Base-by-base conservation (phyloP, 2,329 filamentous ascomycete species). In the Arthrocladium fulminans region DNA sequence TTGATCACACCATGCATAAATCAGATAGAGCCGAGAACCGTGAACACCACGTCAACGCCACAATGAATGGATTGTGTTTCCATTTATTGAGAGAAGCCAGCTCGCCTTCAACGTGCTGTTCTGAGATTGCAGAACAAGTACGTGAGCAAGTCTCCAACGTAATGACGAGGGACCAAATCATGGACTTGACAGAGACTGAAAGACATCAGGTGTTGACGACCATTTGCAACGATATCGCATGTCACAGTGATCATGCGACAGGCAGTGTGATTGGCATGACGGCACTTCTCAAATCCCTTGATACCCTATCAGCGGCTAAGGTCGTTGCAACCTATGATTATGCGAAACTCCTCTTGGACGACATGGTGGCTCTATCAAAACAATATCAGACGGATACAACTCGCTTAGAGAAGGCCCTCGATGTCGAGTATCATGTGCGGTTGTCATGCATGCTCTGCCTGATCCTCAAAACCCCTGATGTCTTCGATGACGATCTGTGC, bases 31-130 rank as follows among this genome's bases (percentile, higher is more conserved):
- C 38, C 13, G 24, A 42, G 23, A 40, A 27, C 10, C 29, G 45
- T 27, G 25, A 47, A 29, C 34, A 34, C 17, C 42, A 47, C 8
- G 32, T 49, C n/a, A 50, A 54, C 25, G 42, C 53, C 3, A 49
- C 54, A 15, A 51, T 51, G 10, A 46, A 56, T 66, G 71, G 73
- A 38, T 61, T 81, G 13, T 80, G 75, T 51, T 70, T 90, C 44
- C 77, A 84, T 20, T 66, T 94, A 15, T 73, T 92, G 35, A 80
- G 84, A 52, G 83, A 89, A 57, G 81, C 84, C 2, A 83, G 81
- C 0, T 72, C 79, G 10, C 73, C 72, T 24, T 70, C 68, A 17
- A 65, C 72, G 7, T 73, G 76, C 12, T 72, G 73, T 3, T 73
- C 76, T 7, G 73, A 80, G 66, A 43, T 61, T 48, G 22, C 64